These are phyloP conservation scores for Cercospora zeina DNA, from an alignment of 2,329 filamentous ascomycete genomes.

Conservation along the genomic window DNA sequence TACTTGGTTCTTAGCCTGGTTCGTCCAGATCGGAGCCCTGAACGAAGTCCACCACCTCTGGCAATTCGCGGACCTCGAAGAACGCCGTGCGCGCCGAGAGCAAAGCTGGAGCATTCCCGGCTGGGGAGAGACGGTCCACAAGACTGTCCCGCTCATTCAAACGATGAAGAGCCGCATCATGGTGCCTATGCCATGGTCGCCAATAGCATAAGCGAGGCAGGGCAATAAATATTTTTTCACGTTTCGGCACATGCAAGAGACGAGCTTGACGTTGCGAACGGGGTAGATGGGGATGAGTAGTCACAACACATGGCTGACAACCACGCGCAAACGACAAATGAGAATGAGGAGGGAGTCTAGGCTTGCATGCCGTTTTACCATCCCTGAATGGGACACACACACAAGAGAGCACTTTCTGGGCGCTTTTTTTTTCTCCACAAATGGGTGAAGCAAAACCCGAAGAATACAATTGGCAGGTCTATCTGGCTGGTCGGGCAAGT, in stretches of 20 bases:
- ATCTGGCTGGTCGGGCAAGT: no score
- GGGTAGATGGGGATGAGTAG: neutral
- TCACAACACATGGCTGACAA: no score
- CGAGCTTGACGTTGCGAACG: neutral
- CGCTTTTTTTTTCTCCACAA: no score
- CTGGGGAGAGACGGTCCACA: constrained; percentile 77
- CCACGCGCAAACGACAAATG: no score
- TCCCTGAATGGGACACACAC: no score
- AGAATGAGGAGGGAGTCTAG: no score
- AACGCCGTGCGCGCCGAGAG: constrained; percentile 84
- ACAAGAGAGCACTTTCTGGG: no score
- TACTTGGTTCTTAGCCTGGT: constrained; percentile 74
- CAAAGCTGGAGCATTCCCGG: constrained; percentile 94
- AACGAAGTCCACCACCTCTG: constrained; percentile 98
- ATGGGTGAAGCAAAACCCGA: no score
- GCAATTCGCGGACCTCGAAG: constrained; percentile 97
- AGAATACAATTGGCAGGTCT: no score
- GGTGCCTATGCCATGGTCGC: constrained; percentile 95
- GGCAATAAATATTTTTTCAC: neutral
- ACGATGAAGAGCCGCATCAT: constrained; percentile 92
- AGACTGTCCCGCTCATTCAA: constrained; percentile 96
- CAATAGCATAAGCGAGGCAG: constrained; percentile 57
- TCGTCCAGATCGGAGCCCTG: constrained; percentile 94
- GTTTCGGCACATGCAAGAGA: no score
- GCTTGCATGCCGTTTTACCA: no score